Evolutionary conservation across 176 grass and related monocot species (phyloP).

Genomic region (Aegilops tauschii): DNA sequence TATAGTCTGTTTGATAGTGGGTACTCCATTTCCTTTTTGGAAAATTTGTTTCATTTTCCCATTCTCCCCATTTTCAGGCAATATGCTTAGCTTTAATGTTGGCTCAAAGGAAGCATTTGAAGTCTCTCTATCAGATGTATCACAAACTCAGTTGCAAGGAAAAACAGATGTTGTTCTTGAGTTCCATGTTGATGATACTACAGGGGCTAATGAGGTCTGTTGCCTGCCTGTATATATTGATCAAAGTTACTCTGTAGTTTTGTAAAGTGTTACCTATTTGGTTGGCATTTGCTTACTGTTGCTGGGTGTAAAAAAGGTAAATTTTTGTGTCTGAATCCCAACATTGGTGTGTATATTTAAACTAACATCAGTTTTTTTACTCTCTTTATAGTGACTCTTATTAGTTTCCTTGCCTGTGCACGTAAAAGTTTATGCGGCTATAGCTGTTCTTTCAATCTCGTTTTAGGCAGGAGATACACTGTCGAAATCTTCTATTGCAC

Average conservation of each 20-base stretch:
- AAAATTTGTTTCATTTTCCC: neutral
- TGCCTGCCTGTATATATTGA: conserved; percentile 3
- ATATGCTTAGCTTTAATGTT: conserved; percentile 83
- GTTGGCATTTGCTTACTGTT: neutral
- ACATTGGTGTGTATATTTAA: neutral
- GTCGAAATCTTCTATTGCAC: neutral
- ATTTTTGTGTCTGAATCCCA: conserved; percentile 1
- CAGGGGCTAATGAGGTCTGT: conserved; percentile 80
- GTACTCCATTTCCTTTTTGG: neutral
- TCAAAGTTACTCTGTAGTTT: conserved; percentile 1
- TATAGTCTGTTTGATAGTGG: conserved; percentile 3
- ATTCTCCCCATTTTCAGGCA: conserved; percentile 59
- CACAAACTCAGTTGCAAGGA: conserved; percentile 87
- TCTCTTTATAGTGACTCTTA: neutral
- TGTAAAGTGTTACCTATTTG: conserved; percentile 18
- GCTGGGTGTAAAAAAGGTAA: neutral
- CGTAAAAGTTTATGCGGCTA: neutral
- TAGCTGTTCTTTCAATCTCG: neutral
- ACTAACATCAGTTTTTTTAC: neutral
- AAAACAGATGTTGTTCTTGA: conserved; percentile 94
- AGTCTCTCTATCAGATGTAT: conserved; percentile 90
- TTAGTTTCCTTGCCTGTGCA: neutral
- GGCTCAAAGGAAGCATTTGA: conserved; percentile 90
- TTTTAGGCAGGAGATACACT: neutral
- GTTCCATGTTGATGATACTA: conserved; percentile 98